Percentiles rank a stretch among this genome's conserved stretches.
Evolutionary conservation across 371 early-diverging fungal species (phyloP).

Genomic region (Mucor lusitanicus): DNA sequence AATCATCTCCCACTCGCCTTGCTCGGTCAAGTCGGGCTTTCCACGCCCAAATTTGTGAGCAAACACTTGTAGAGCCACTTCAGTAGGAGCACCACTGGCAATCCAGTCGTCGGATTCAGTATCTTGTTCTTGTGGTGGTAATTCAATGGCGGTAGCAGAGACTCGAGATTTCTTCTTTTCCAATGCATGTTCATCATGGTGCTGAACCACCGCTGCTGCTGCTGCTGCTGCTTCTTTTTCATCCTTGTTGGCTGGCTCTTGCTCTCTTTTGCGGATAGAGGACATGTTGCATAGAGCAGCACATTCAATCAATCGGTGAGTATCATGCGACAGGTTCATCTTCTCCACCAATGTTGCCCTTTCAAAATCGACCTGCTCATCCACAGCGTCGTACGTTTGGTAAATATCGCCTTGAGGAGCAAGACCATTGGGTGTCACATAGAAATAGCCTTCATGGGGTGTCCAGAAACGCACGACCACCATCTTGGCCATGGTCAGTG

Average conservation of each 20-base stretch:
- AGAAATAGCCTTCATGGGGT: constrained; percentile 61
- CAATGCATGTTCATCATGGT: background rate
- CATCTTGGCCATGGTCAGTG: constrained; percentile 75
- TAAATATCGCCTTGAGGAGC: constrained; percentile 66
- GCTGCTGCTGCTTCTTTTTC: background rate
- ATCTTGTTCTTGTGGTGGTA: background rate
- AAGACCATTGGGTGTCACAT: constrained; percentile 64
- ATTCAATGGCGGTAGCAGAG: background rate
- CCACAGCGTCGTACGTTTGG: constrained; percentile 15
- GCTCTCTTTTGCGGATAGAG: constrained; percentile 31
- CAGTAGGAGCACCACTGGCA: constrained; percentile 67
- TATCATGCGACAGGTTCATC: constrained; percentile 13
- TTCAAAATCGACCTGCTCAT: constrained; percentile 6
- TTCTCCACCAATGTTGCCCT: constrained; percentile 18
- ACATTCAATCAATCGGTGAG: constrained; percentile 34
- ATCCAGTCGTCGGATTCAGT: constrained; percentile 54
- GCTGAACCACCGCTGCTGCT: background rate
- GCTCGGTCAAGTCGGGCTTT: constrained; percentile 49
- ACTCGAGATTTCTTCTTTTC: background rate
- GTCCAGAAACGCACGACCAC: constrained; percentile 74
- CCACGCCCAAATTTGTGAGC: constrained; percentile 66
- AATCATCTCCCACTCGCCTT: constrained; percentile 58
- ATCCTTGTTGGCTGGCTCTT: background rate
- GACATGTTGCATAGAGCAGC: constrained; percentile 65
- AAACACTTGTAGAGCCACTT: constrained; percentile 76